Percentiles rank a stretch among this genome's conserved stretches.
Conservation (phyloP, 768 basidiomycete species). For the Lepiota venenata region DNA sequence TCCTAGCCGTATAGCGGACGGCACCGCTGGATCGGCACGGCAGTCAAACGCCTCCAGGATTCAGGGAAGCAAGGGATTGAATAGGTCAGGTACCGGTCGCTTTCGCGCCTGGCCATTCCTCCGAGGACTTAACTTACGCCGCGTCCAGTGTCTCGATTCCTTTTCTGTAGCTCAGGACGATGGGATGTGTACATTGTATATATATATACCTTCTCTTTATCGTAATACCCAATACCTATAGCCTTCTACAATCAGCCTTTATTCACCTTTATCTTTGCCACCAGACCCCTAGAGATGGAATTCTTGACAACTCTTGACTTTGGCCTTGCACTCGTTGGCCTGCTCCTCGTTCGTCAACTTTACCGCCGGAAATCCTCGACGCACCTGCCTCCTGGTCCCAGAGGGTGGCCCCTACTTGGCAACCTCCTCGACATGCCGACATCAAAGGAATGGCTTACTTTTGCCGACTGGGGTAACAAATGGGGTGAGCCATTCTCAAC, state of each 20-base stretch:
- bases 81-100: neutral
- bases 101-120: neutral
- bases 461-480: conserved; percentile 41
- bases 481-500: conserved; percentile 29
- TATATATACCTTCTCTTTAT: conserved; percentile 6
- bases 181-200: neutral
- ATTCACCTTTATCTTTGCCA: neutral
- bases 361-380: conserved; percentile 10
- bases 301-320: conserved; percentile 17
- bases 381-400: conserved; percentile 45
- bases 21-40: neutral
- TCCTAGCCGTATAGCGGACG: neutral
- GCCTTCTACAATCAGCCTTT: neutral
- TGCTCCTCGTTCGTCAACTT: conserved; percentile 19
- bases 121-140: conserved; percentile 17
- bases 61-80: neutral
- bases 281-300: conserved; percentile 7
- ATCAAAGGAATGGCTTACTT: conserved; percentile 41
- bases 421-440: conserved; percentile 50
- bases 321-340: conserved; percentile 12
- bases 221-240: neutral
- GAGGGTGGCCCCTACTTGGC: conserved; percentile 38
- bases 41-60: neutral
- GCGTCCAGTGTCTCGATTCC: neutral
- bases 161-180: neutral